phyloP scores from a whole-genome alignment of 345 rosid genomes.

The Brassica rapa region DNA sequence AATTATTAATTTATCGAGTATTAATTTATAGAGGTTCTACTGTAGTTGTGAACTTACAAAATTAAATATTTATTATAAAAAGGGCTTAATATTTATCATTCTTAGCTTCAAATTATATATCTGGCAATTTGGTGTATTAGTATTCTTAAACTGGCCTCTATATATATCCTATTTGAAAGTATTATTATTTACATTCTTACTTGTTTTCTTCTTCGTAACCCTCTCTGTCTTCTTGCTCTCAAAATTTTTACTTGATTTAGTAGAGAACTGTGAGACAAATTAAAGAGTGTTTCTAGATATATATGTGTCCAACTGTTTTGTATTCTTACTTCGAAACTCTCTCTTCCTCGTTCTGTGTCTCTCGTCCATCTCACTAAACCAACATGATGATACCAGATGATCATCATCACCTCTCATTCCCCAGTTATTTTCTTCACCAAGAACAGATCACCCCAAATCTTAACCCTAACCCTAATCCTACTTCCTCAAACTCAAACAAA shows the following conservation, averaged over 20 bases:
- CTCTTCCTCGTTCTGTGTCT: conserved; percentile 8
- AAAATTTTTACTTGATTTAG: conserved; percentile 48
- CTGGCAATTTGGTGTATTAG: too few species aligned
- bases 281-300: conserved; percentile 35
- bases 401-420: conserved; percentile 53
- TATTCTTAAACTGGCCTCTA: too few species aligned
- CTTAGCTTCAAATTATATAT: background rate
- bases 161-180: too few species aligned
- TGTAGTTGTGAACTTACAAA: background rate
- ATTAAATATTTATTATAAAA: background rate
- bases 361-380: conserved; percentile 14
- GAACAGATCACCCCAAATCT: conserved; percentile 46
- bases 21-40: too few species aligned
- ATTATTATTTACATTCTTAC: background rate
- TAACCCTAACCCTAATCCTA: conserved; percentile 68
- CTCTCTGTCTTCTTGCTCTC: conserved; percentile 37
- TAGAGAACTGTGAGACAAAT: conserved; percentile 41
- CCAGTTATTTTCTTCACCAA: conserved; percentile 49
- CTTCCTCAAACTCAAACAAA: conserved; percentile 45
- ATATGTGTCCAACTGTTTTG: conserved; percentile 33
- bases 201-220: conserved; percentile 32
- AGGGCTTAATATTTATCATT: background rate
- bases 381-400: conserved; percentile 58
- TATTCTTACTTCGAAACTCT: conserved; percentile 34
- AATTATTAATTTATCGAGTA: too few species aligned